Conservation (phyloP, 2,329 filamentous ascomycete species). For the Fusarium napiforme region DNA sequence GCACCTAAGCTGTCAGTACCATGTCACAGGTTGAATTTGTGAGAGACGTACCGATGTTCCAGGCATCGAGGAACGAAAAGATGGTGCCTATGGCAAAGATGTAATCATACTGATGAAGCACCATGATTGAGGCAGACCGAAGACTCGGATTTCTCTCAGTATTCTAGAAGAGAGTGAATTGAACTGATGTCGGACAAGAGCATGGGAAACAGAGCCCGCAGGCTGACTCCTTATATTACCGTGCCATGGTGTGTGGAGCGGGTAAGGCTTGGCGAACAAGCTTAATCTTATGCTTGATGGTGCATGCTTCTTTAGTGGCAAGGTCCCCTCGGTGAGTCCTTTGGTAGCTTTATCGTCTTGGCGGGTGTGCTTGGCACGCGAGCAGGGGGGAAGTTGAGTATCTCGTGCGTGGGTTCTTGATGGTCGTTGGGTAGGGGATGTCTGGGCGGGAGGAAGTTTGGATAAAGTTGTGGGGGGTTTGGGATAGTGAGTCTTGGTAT, state of each 20-base stretch:
- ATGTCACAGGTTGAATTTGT: too few species aligned
- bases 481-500: neutral
- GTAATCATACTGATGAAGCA: conserved; percentile 67
- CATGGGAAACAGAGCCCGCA: conserved; percentile 9
- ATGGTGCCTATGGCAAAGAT: conserved; percentile 72
- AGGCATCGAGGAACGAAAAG: conserved; percentile 72
- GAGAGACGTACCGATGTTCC: conserved; percentile 65
- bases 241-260: conserved; percentile 23
- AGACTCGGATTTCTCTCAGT: conserved; percentile 5
- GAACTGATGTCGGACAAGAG: conserved; percentile 9
- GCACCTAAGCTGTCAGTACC: conserved; percentile 33
- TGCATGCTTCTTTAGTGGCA: neutral
- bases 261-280: conserved; percentile 41
- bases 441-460: neutral
- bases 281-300: conserved; percentile 44
- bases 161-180: conserved; percentile 22
- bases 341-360: conserved; percentile 19
- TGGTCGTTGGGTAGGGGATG: conserved; percentile 18
- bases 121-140: conserved; percentile 26
- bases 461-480: neutral
- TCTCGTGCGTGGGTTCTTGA: conserved; percentile 32
- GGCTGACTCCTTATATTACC: conserved; percentile 38
- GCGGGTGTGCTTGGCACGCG: conserved; percentile 27
- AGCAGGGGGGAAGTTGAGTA: neutral
- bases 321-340: neutral